Base-by-base conservation (phyloP, 225 moss, liverwort and hornwort genomes). In the Pleurozium schreberi region DNA sequence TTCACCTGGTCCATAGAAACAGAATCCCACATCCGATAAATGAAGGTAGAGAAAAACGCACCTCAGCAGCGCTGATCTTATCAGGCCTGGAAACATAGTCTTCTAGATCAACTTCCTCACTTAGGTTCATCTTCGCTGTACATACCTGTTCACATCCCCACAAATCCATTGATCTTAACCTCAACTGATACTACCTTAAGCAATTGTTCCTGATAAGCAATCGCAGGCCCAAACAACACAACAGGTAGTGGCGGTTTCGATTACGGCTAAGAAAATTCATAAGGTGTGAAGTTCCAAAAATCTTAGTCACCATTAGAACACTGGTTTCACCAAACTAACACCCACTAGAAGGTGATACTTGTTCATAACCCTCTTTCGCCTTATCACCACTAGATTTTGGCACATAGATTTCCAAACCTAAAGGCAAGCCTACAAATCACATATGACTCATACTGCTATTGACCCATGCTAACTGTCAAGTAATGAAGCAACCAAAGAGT, bases 61-160 rank as follows among this genome's bases (percentile, higher is more conserved):
- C 97, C 97, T 97, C 96, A 58, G 97, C 97, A 92, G 96, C 96
- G 82, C 97, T 97, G 83, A 97, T 97, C 93, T 97, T 97, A 91
- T 97, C 97, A 42, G 97, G 97, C 69, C 97, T 94, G 58, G 97
- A 97, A 57, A 97, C 96, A 85, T 96, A 97, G 86, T 97, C 97
- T 87, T 97, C 97, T 42, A 97, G 90, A 90, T 97, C 97, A 89
- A 97, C 97, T 91, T 97, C 97, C 78, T 97, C 97, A 87, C 97
- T 97, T 75, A 97, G 87, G 83, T 97, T 97, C 97, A 97, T 97
- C 90, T 97, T 97, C 68, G 96, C 97, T 60, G 97, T 97, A 84
- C 97, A 97, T 19, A 97, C 96, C 97, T 97, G 93, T 90, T 61
- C 84, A 89, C 9, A 81, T 85, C 80, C 66, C 76, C 76, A 88